These are phyloP conservation scores for Arthrobotrys entomopaga DNA, from an alignment of 2,329 filamentous ascomycete species.

Conservation along the genomic window DNA sequence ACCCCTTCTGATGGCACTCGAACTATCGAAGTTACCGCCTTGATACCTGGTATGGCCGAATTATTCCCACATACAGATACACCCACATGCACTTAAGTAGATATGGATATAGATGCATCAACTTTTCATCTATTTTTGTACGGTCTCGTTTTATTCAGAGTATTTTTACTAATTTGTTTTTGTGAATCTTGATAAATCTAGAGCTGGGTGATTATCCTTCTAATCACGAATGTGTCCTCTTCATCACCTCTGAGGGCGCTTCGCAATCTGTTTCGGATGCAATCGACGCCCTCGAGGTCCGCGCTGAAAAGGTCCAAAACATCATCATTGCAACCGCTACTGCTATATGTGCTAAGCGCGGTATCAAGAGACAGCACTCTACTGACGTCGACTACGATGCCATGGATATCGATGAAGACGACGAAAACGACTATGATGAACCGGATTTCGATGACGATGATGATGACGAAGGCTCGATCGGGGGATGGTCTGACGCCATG, in stretches of 20 bases:
- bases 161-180: too few relatives aligned
- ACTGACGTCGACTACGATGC: constrained; percentile 57
- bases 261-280: constrained; percentile 62
- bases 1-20: constrained; percentile 59
- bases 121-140: too few relatives aligned
- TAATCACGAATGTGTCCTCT: constrained; percentile 70
- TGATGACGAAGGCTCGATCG: constrained; percentile 59
- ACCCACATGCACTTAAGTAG: too few relatives aligned
- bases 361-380: constrained; percentile 58
- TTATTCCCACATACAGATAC: not conserved
- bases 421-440: constrained; percentile 60
- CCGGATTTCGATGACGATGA: constrained; percentile 60
- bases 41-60: constrained; percentile 62
- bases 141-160: too few relatives aligned
- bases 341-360: constrained; percentile 40
- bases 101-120: too few relatives aligned
- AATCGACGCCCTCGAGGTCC: constrained; percentile 57
- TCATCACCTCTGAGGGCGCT: constrained; percentile 65
- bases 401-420: constrained; percentile 61
- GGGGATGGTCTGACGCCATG: constrained; percentile 55
- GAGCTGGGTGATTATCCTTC: constrained; percentile 72
- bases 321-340: constrained; percentile 39
- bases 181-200: not conserved
- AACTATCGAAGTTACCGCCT: constrained; percentile 61
- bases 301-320: constrained; percentile 26